Evolutionary conservation across 768 basidiomycete genomes (phyloP).

Genomic region (Russula abietina): DNA sequence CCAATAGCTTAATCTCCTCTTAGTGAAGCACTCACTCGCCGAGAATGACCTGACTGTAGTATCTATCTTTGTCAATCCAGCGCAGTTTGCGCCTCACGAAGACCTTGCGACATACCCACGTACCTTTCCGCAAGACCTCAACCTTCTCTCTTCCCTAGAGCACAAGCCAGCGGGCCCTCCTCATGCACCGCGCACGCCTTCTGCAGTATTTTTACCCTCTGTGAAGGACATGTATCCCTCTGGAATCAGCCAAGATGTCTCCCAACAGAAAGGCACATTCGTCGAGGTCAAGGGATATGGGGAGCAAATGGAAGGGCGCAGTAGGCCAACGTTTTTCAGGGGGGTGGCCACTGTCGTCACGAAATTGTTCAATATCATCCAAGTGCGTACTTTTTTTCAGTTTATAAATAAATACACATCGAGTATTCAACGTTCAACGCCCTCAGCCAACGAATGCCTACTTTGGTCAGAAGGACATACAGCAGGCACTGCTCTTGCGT

Average conservation of each 20-base stretch:
- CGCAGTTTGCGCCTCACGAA: conserved; percentile 95
- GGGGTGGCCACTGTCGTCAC: conserved; percentile 94
- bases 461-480: conserved; percentile 98
- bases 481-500: conserved; percentile 84
- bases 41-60: conserved; percentile 84
- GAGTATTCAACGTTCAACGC: conserved; percentile 13
- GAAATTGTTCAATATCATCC: conserved; percentile 89
- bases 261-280: conserved; percentile 78
- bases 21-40: conserved; percentile 71
- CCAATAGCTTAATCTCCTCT: not conserved
- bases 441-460: conserved; percentile 83
- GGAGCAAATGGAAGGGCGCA: conserved; percentile 88
- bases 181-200: conserved; percentile 38
- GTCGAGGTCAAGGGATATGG: conserved; percentile 88
- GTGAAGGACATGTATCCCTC: conserved; percentile 89
- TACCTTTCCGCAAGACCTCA: conserved; percentile 71
- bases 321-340: conserved; percentile 86
- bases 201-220: conserved; percentile 74
- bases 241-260: conserved; percentile 73
- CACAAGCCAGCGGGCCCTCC: conserved; percentile 21
- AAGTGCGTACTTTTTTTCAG: conserved; percentile 46
- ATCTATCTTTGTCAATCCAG: conserved; percentile 97
- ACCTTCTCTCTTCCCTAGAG: conserved; percentile 43
- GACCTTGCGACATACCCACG: conserved; percentile 89
- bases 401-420: not conserved